Evolutionary conservation across 306 rosid species (phyloP).

Genomic region (Arachis hypogaea): DNA sequence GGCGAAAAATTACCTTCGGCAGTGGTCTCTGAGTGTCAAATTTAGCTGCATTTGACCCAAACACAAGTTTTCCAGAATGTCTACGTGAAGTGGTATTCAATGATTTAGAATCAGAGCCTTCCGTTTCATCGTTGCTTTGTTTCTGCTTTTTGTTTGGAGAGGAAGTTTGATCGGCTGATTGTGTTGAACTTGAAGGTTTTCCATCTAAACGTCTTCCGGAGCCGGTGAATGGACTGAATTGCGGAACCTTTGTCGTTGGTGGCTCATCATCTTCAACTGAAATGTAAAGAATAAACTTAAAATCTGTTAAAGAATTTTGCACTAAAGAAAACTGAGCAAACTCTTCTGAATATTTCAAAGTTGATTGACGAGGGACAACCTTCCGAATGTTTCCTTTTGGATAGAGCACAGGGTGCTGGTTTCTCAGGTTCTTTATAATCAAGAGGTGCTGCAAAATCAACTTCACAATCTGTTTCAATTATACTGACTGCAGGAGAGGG

Average conservation of each 20-base stretch:
- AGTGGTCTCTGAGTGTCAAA: slow-evolving; percentile 37
- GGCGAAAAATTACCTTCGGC: slow-evolving; percentile 42
- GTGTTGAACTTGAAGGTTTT: slow-evolving; percentile 40
- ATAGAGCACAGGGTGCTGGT: slow-evolving; percentile 29
- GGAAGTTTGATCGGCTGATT: slow-evolving; percentile 40
- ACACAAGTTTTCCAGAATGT: slow-evolving; percentile 57
- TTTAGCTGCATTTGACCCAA: slow-evolving; percentile 47
- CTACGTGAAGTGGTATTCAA: slow-evolving; percentile 26
- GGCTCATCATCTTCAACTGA: slow-evolving; percentile 56
- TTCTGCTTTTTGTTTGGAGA: slow-evolving; percentile 41
- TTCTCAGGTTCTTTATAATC: slow-evolving; percentile 56
- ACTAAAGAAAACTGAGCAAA: background rate
- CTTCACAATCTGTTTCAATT: slow-evolving; percentile 58
- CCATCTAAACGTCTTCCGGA: slow-evolving; percentile 60
- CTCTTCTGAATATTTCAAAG: background rate
- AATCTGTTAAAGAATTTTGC: background rate
- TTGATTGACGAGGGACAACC: slow-evolving; percentile 24
- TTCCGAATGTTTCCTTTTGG: slow-evolving; percentile 38
- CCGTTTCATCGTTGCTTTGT: slow-evolving; percentile 38
- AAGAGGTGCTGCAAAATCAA: slow-evolving; percentile 59
- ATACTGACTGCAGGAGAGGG: slow-evolving; percentile 61
- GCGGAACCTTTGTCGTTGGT: slow-evolving; percentile 41
- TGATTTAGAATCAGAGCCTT: slow-evolving; percentile 41
- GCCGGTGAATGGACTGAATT: slow-evolving; percentile 53
- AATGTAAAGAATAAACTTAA: slow-evolving; percentile 14